phyloP scores from a whole-genome alignment of 768 basidiomycete species.

The Tephrocybe sp. region DNA sequence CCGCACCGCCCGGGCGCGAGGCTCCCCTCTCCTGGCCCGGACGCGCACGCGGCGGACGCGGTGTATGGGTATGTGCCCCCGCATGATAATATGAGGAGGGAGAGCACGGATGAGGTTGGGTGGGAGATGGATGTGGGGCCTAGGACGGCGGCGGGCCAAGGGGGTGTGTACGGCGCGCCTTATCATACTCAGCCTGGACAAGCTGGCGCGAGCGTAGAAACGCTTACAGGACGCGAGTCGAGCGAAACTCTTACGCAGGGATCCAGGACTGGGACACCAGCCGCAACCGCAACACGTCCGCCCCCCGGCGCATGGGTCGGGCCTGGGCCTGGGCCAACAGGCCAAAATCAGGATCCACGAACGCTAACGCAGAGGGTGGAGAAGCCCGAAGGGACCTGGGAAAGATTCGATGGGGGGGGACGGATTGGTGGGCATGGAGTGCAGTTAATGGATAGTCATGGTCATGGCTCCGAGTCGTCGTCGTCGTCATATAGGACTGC shows the following conservation, averaged over 20 bases:
- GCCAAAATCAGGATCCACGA: no score
- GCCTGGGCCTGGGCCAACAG: no score
- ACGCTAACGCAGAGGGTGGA: no score
- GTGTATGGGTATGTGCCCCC: slow-evolving; percentile 2
- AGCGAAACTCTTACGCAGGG: not conserved
- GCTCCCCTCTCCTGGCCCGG: slow-evolving; percentile 9
- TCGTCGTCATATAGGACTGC: slow-evolving; percentile 22
- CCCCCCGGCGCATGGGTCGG: no score
- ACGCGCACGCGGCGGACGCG: not conserved
- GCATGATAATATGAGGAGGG: slow-evolving; percentile 6
- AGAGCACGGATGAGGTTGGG: not conserved
- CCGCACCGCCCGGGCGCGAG: slow-evolving; percentile 27
- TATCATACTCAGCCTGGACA: not conserved
- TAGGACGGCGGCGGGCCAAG: not conserved
- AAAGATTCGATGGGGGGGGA: no score
- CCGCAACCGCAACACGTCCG: no score
- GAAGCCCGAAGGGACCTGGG: no score
- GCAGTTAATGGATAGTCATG: no score
- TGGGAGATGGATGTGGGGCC: not conserved
- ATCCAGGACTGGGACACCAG: slow-evolving; percentile 3
- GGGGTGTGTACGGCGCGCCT: not conserved
- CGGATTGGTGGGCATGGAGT: no score
- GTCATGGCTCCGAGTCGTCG: slow-evolving; percentile 16
- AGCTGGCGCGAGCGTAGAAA: not conserved
- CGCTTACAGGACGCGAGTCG: not conserved